Base-by-base conservation (phyloP, 129 eudicot genomes). In the Kitagawia praeruptora region DNA sequence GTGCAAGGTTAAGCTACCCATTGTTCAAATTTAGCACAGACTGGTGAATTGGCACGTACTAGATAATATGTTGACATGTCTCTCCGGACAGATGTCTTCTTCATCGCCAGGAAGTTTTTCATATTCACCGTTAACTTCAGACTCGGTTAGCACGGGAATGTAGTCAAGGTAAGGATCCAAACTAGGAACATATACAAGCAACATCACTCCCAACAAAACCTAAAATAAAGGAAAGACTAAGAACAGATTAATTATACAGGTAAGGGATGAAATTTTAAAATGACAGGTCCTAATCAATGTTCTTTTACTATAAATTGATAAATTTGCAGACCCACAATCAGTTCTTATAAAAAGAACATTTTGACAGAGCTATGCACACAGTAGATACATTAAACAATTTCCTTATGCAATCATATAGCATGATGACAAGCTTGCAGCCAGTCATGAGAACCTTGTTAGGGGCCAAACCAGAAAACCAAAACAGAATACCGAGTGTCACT, bases 31-130 rank as follows among this genome's bases (percentile, higher is more conserved):
- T 21, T 72, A 15, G 31, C 31, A 41, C 18, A 23, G 9, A 41
- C 73, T 31, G 81, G 80, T 8, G 69, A 19, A 61, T 53, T 63
- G 38, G 45, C 46, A 85, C 98, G 40, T 85, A 92, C 98, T 92
- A 74, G 98, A 90, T 70, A 92, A 83, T 81, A 90, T 81, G 89
- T 85, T 90, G 80, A 87, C 90, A 44, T 80, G 88, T 79, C 92
- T 90, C 85, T 92, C 98, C 1, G 98, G 98, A 81, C 98, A 92
- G 82, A 88, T 79, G 71, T 88, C 83, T 78, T 92, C 96, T 42
- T 86, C 6, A 12, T 67, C 90, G 16, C 84, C 91, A 70, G 85
- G 86, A 84, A 89, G 91, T 87, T 84, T 88, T 79, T 88, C 94
- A 81, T 89, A 84, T 78, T 86, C 90, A 61, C 73, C 84, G 76